Conservation (phyloP, 1,284 basidiomycete species). For the Rhizoctonia solani region DNA sequence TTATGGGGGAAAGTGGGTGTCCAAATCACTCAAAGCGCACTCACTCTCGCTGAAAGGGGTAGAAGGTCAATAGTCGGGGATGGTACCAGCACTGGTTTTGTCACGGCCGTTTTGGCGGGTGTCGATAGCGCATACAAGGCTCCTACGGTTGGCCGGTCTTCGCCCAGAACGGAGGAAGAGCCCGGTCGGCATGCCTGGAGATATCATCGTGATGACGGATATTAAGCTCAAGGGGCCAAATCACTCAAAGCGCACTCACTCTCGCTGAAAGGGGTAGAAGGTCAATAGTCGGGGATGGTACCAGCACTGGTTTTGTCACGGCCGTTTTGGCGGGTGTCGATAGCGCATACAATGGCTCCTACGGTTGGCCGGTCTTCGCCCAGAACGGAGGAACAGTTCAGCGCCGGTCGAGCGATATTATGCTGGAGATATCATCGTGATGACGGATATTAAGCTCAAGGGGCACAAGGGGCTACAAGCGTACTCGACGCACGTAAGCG, state of each 20-base stretch:
- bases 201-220: constrained; percentile 75
- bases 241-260: constrained; percentile 69
- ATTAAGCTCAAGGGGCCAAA: constrained; percentile 80
- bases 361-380: constrained; percentile 75
- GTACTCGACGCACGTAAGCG: constrained; percentile 67
- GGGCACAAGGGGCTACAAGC: constrained; percentile 79
- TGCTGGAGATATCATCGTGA: constrained; percentile 79
- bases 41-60: constrained; percentile 68
- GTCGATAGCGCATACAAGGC: constrained; percentile 57
- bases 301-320: constrained; percentile 74
- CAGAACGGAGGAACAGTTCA: constrained; percentile 71
- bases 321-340: constrained; percentile 65
- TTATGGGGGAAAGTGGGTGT: constrained; percentile 76
- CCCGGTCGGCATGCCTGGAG: constrained; percentile 77
- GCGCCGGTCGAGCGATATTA: constrained; percentile 74
- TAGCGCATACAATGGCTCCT: constrained; percentile 52
- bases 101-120: constrained; percentile 63
- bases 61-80: constrained; percentile 78
- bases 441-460: constrained; percentile 81
- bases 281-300: constrained; percentile 78
- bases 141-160: constrained; percentile 75
- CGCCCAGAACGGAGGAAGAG: constrained; percentile 65
- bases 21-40: constrained; percentile 71
- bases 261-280: constrained; percentile 76
- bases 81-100: constrained; percentile 79